Base-by-base conservation (phyloP, 495 filamentous ascomycete genomes). In the Thozetella sp. region DNA sequence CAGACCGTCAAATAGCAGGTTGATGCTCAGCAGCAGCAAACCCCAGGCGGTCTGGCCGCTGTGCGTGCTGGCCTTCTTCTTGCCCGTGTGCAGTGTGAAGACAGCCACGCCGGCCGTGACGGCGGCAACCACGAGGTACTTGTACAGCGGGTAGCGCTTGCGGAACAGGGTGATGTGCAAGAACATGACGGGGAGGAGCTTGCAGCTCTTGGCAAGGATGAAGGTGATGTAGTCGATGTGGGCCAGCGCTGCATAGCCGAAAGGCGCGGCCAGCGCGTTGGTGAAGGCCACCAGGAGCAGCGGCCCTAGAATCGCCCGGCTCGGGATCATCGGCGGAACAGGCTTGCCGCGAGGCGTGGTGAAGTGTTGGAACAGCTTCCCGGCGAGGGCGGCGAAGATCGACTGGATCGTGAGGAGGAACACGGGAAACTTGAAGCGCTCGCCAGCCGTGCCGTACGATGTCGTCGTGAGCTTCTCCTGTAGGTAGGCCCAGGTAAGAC, bases 141-240 rank as follows among this genome's bases (percentile, higher is more conserved):
- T 99, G 79, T 97, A 98, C 27, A 97, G 76, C 11, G 96, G 95
- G 72, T 97, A 98, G 34, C 86, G 79, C 67, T 90, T 91, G 40
- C 90, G 89, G 82, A 97, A 99, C 25, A 99, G 74, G 19, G 93
- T 93, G 67, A 98, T 80, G 75, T 98, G 94, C 50, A 99, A 84
- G 67, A 93, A 88, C 95, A 99, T 98, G 64, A 99, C 94, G 2
- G 95, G 95, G 11, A 99, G 88, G 19, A 99, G 84, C 75, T 99
- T 99, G 89, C 95, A 99, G 53, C 87, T 90, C 73, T 99, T 99
- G 63, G 95, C 96, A 23, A 99, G 91, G 72, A 97, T 94, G 80
- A 93, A 99, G 22, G 95, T 99, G 69, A 99, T 90, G 82, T 98
- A 99, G 83, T 98, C 95, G 78, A 98, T 94, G 73, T 99, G 94